A percentile compares a stretch with the other conserved stretches of the same genome.
Conservation (phyloP, 2,329 filamentous ascomycete species). For the Fonsecaea nubica region DNA sequence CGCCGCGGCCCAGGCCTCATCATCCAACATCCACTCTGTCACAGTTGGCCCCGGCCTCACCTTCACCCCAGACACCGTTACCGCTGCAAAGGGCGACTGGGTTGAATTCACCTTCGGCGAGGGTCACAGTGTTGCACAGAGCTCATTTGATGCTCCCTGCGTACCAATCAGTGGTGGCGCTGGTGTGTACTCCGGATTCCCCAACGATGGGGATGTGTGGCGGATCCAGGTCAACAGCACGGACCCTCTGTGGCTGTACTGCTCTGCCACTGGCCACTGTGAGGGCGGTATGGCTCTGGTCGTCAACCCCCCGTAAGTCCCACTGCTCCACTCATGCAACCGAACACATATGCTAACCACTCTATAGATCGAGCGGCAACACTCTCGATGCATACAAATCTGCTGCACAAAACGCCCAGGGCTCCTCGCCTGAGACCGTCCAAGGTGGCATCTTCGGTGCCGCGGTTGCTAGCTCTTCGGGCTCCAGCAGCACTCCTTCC, state of each 20-base stretch:
- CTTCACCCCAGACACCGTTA: constrained; percentile 55
- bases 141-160: constrained; percentile 59
- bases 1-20: constrained; percentile 10
- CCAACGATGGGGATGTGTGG: constrained; percentile 45
- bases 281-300: constrained; percentile 60
- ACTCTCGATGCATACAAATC: constrained; percentile 37
- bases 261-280: constrained; percentile 58
- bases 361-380: constrained; percentile 19
- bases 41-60: constrained; percentile 44
- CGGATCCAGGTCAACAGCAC: constrained; percentile 55
- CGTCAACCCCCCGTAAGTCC: constrained; percentile 54
- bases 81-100: constrained; percentile 55
- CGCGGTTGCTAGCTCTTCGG: constrained; percentile 3
- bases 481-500: constrained; percentile 12
- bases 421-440: constrained; percentile 28
- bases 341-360: not conserved
- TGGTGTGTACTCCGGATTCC: constrained; percentile 57
- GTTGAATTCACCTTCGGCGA: constrained; percentile 62
- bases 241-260: constrained; percentile 60
- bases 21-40: constrained; percentile 31
- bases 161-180: constrained; percentile 47
- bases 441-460: constrained; percentile 36
- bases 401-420: constrained; percentile 28
- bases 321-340: not conserved
- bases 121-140: constrained; percentile 60